A percentile compares a stretch with the other conserved stretches of the same genome.
These are phyloP conservation scores for Monosporozyma servazzii DNA, from an alignment of 805 yeast genomes.

Conservation along the genomic window DNA sequence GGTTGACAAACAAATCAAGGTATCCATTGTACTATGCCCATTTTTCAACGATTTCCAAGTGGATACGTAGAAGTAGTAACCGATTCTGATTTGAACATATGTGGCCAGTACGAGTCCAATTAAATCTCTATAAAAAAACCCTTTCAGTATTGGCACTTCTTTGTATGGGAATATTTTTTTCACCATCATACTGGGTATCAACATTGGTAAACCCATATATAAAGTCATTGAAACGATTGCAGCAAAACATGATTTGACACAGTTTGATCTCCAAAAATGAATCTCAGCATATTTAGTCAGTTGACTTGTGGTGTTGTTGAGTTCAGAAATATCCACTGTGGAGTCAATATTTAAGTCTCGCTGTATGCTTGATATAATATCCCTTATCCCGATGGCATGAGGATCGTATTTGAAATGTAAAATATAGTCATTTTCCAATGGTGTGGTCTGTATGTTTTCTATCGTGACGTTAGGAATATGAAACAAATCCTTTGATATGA, in stretches of 20 bases:
- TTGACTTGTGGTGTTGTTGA: neutral
- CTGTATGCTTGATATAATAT: slow-evolving; percentile 32
- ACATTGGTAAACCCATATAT: slow-evolving; percentile 41
- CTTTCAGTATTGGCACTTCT: slow-evolving; percentile 12
- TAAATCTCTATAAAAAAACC: slow-evolving; percentile 31
- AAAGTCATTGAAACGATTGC: slow-evolving; percentile 55
- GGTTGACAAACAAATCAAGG: slow-evolving; percentile 76
- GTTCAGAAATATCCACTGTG: neutral
- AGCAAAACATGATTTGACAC: slow-evolving; percentile 41
- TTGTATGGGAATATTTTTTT: slow-evolving; percentile 30
- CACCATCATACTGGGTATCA: slow-evolving; percentile 19
- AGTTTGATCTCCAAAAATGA: slow-evolving; percentile 54
- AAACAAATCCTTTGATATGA: neutral
- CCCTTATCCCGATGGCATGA: slow-evolving; percentile 49
- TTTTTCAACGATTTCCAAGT: slow-evolving; percentile 58
- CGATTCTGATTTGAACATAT: slow-evolving; percentile 54
- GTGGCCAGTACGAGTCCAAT: slow-evolving; percentile 62
- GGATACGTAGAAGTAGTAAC: slow-evolving; percentile 54
- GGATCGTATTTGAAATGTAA: slow-evolving; percentile 35
- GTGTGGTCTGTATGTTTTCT: neutral
- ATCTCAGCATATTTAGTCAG: slow-evolving; percentile 59
- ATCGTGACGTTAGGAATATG: neutral
- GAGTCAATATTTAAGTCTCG: neutral
- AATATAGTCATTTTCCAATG: neutral
- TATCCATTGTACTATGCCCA: slow-evolving; percentile 83